These are phyloP conservation scores for Amyloporia xantha DNA, from an alignment of 768 basidiomycete species.

Conservation along the genomic window DNA sequence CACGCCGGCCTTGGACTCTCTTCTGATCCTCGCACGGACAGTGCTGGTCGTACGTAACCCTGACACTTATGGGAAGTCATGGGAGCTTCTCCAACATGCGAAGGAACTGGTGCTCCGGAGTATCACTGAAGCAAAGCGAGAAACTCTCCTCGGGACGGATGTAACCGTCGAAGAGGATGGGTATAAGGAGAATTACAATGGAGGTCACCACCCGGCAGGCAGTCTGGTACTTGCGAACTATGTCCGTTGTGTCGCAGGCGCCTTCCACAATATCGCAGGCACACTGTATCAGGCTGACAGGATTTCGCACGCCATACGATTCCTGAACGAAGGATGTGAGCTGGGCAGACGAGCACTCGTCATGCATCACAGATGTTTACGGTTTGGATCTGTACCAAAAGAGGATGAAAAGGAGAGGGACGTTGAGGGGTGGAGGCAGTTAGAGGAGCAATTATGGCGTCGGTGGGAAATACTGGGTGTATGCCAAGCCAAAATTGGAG, in stretches of 20 bases:
- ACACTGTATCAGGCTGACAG: slow-evolving; percentile 60
- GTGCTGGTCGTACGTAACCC: slow-evolving; percentile 34
- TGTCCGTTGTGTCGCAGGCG: slow-evolving; percentile 63
- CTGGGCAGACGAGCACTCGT: slow-evolving; percentile 40
- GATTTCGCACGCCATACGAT: slow-evolving; percentile 59
- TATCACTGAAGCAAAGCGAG: not conserved
- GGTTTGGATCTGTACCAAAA: slow-evolving; percentile 7
- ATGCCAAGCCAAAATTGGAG: slow-evolving; percentile 71
- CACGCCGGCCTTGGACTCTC: slow-evolving; percentile 45
- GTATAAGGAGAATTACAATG: too few species aligned
- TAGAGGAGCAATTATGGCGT: slow-evolving; percentile 59
- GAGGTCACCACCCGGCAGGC: not conserved
- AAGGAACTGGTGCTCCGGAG: slow-evolving; percentile 19
- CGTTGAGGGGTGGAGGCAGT: slow-evolving; percentile 43
- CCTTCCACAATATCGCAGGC: slow-evolving; percentile 63
- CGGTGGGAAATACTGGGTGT: slow-evolving; percentile 80
- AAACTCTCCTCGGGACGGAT: slow-evolving; percentile 3
- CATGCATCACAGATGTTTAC: slow-evolving; percentile 19
- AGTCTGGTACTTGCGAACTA: slow-evolving; percentile 38
- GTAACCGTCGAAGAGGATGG: not conserved
- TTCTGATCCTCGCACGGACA: slow-evolving; percentile 47
- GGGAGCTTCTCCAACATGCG: slow-evolving; percentile 43
- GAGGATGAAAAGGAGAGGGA: slow-evolving; percentile 13
- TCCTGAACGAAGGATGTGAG: slow-evolving; percentile 54
- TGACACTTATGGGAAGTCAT: slow-evolving; percentile 39